A percentile compares a stretch with the other conserved stretches of the same genome.
These are phyloP conservation scores for Fusarium verrucosum DNA, from an alignment of 2,329 filamentous ascomycete genomes.

Conservation along the genomic window DNA sequence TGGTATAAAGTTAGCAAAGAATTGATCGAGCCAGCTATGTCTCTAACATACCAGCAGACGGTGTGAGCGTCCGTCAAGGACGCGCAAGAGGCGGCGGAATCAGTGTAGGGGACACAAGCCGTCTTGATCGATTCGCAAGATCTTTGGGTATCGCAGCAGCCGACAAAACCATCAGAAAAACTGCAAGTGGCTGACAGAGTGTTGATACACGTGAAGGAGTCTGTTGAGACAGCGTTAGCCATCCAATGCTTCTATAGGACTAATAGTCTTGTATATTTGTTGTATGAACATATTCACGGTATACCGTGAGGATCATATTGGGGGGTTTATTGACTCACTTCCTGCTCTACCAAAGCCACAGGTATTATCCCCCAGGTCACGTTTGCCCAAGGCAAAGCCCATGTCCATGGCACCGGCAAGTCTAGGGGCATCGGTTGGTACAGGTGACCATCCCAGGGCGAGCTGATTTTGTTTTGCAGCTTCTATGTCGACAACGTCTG, in stretches of 20 bases:
- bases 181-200: constrained; percentile 42
- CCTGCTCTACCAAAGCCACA: constrained; percentile 47
- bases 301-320: not conserved
- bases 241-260: not conserved
- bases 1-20: constrained; percentile 21
- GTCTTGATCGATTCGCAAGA: constrained; percentile 47
- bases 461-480: constrained; percentile 38
- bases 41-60: constrained; percentile 48
- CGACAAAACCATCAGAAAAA: constrained; percentile 41
- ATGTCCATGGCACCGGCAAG: constrained; percentile 46
- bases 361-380: constrained; percentile 39
- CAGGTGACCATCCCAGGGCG: constrained; percentile 46
- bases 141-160: constrained; percentile 47
- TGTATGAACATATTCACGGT: not conserved
- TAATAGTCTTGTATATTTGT: not conserved
- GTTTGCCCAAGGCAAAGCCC: constrained; percentile 44
- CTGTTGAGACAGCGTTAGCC: constrained; percentile 25
- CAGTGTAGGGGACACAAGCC: constrained; percentile 45
- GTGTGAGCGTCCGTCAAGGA: constrained; percentile 37
- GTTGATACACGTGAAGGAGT: constrained; percentile 45
- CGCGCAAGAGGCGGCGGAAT: too few relatives aligned
- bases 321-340: constrained; percentile 42
- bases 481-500: constrained; percentile 21
- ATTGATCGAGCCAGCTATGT: not conserved
- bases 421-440: constrained; percentile 46